Evolutionary conservation across 805 yeast species (phyloP), one percentile per base, ranked within the genome.

Genomic region (Ogataea pini): DNA sequence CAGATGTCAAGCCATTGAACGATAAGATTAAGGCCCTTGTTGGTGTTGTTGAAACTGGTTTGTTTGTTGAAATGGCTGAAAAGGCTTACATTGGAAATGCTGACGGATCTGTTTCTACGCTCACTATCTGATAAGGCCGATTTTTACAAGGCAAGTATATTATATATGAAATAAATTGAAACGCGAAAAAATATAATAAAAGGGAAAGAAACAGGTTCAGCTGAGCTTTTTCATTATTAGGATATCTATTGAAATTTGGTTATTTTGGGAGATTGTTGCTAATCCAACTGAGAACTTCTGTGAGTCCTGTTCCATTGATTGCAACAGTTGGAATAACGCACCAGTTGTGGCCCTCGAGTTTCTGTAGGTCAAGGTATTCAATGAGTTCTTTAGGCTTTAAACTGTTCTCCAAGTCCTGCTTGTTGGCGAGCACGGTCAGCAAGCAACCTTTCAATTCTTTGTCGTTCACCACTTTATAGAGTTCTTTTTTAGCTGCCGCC

Each of bases 21-120:
- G 52, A 64, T 29, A 66, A 80, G 58, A 82, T 94, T 66, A 89
- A 87, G 68, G 64, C 73, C 44, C 71, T 92, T 59, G 87, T 89
- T 19, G 99, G 99, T 39, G 97, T 94, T 24, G 97, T 94, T 13
- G 99, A 94, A 69, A 91, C 96, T 8, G 99, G 99, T 1, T 72
- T 94, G 52, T 94, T 94, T 71, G 79, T 82, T 39, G 75, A 75
- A 44, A 76, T 82, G 80, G 92, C 96, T 22, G 72, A 72, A 42
- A 86, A 79, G 64, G 94, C 92, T 6, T 94, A 91, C 69, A 88
- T 94, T 64, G 99, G 99, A 40, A 89, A 89, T 64, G 75, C 81
- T 36, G 82, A 81, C 62, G 99, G 99, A 7, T 59, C 66, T 14
- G 58, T 65, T 31, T 47, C 67, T 3, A 52, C 60, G 14, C 46